Conservation (phyloP, 1,284 basidiomycete genomes). For the Xerocomus amazonicus region DNA sequence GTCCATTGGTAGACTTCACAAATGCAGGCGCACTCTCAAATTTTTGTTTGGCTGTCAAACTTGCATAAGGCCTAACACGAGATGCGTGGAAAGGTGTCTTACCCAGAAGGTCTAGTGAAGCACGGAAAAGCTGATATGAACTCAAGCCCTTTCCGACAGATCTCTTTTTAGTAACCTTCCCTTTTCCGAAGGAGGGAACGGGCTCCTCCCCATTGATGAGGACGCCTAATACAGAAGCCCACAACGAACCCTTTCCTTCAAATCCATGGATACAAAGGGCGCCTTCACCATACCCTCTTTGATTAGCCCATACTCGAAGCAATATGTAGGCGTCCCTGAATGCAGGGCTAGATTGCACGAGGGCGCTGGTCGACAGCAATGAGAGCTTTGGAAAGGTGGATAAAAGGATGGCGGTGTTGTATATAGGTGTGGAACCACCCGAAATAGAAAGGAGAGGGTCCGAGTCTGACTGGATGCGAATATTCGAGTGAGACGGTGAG, state of each 20-base stretch:
- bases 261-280: conserved; percentile 63
- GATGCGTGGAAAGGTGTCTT: conserved; percentile 19
- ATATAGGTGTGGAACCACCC: conserved; percentile 61
- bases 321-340: conserved; percentile 78
- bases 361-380: conserved; percentile 65
- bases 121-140: conserved; percentile 85
- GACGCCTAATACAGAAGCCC: conserved; percentile 67
- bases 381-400: conserved; percentile 63
- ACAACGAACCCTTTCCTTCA: conserved; percentile 65
- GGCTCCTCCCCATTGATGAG: conserved; percentile 69
- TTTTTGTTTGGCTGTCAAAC: conserved; percentile 61
- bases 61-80: conserved; percentile 6
- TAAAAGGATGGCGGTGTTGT: conserved; percentile 75
- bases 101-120: conserved; percentile 77
- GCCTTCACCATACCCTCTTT: conserved; percentile 73
- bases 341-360: conserved; percentile 60
- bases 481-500: conserved; percentile 72
- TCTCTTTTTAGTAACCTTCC: conserved; percentile 43
- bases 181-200: conserved; percentile 19
- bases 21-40: conserved; percentile 64
- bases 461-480: conserved; percentile 43
- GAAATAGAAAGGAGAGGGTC: conserved; percentile 3
- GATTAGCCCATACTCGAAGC: conserved; percentile 87
- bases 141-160: conserved; percentile 72
- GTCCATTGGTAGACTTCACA: conserved; percentile 51